These are phyloP conservation scores for Fusarium gaditjirri DNA, from an alignment of 2,329 filamentous ascomycete species.

Conservation along the genomic window DNA sequence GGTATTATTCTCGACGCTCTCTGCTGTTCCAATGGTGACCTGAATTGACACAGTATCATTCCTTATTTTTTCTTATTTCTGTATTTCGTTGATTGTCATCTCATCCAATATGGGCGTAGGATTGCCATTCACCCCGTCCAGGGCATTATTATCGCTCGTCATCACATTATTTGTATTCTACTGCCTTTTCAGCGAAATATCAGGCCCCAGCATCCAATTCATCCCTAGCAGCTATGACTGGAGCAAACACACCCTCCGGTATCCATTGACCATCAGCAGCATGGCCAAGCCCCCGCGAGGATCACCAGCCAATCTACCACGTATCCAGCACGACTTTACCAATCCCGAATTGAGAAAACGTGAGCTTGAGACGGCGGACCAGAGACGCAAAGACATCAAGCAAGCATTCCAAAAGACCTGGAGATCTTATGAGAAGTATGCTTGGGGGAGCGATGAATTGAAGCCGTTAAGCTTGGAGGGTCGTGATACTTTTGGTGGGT, in stretches of 20 bases:
- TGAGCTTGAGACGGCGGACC: constrained; percentile 3
- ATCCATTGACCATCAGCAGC: constrained; percentile 18
- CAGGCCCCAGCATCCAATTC: constrained; percentile 23
- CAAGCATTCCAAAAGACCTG: constrained; percentile 64
- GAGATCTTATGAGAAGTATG: constrained; percentile 66
- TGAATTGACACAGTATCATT: constrained; percentile 8
- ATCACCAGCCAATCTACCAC: constrained; percentile 19
- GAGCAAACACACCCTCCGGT: constrained; percentile 22
- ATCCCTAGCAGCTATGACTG: constrained; percentile 40
- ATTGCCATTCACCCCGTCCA: constrained; percentile 34
- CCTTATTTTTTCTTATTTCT: constrained; percentile 1
- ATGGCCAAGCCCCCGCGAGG: constrained; percentile 28
- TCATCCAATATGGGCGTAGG: constrained; percentile 34
- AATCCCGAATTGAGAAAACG: constrained; percentile 22
- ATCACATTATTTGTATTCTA: constrained; percentile 28
- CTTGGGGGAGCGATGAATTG: constrained; percentile 71
- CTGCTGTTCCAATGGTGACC: constrained; percentile 21
- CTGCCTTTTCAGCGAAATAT: constrained; percentile 25
- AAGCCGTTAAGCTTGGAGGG: constrained; percentile 60
- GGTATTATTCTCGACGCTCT: not conserved
- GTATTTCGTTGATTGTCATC: not conserved
- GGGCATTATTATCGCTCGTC: constrained; percentile 31
- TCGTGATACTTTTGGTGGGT: constrained; percentile 68
- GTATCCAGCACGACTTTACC: constrained; percentile 39
- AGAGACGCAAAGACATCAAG: constrained; percentile 53